These are phyloP conservation scores for Rhizopus stolonifer DNA, from an alignment of 371 early-diverging fungal genomes.

Conservation along the genomic window DNA sequence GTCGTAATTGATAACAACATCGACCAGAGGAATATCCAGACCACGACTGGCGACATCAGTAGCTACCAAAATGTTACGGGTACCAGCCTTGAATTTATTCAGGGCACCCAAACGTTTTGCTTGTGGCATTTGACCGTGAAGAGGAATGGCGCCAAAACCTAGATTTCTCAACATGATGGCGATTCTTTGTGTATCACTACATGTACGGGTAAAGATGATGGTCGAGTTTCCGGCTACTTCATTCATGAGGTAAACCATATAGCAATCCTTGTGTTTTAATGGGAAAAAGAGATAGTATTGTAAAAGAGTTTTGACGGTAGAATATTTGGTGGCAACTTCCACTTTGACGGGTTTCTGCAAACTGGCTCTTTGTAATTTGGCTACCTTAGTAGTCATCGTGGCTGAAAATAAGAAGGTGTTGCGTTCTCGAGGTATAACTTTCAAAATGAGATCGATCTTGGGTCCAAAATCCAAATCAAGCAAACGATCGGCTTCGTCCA, in stretches of 20 bases:
- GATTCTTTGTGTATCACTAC: constrained; percentile 82
- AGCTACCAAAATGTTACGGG: constrained; percentile 86
- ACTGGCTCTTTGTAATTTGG: constrained; percentile 92
- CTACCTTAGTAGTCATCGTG: constrained; percentile 96
- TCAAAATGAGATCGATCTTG: constrained; percentile 92
- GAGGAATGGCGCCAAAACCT: constrained; percentile 89
- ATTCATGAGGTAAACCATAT: constrained; percentile 89
- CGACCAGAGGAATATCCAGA: constrained; percentile 96
- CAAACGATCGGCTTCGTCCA: constrained; percentile 99
- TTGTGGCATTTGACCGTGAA: constrained; percentile 95
- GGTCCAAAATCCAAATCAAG: constrained; percentile 97
- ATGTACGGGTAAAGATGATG: constrained; percentile 91
- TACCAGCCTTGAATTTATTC: constrained; percentile 89
- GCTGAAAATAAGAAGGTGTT: constrained; percentile 96
- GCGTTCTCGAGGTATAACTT: constrained; percentile 90
- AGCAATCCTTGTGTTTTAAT: constrained; percentile 92
- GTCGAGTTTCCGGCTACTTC: constrained; percentile 89
- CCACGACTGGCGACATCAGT: constrained; percentile 97
- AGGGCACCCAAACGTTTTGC: constrained; percentile 88
- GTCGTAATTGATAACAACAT: constrained; percentile 96
- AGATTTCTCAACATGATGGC: constrained; percentile 85
- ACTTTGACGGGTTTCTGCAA: constrained; percentile 90
- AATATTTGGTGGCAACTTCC: constrained; percentile 90
- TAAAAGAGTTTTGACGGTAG: constrained; percentile 86
- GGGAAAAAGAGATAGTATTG: constrained; percentile 98